Conservation (phyloP, 257 asterid species). For the Solanum acaule region DNA sequence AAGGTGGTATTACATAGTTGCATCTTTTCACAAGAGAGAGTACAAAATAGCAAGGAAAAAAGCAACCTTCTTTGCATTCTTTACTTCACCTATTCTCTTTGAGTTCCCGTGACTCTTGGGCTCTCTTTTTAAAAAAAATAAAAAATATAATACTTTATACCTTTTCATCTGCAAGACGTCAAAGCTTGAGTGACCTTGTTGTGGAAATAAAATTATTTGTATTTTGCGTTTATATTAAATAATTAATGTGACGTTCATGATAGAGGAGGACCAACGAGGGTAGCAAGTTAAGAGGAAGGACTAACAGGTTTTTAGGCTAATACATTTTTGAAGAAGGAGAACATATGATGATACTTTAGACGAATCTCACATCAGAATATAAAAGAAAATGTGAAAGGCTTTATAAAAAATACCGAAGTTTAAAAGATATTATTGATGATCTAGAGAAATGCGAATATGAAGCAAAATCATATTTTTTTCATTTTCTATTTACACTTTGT, state of each 20-base stretch:
- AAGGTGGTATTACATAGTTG: too few species aligned
- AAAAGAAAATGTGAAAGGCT: neutral
- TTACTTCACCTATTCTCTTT: neutral
- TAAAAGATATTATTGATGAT: neutral
- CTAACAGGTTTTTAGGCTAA: neutral
- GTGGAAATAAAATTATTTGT: neutral
- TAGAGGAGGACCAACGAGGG: neutral
- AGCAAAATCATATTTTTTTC: neutral
- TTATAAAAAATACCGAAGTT: neutral
- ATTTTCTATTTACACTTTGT: too few species aligned
- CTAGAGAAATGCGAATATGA: neutral
- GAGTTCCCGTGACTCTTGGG: neutral
- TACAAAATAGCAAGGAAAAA: neutral
- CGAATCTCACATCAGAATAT: neutral
- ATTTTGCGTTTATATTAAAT: neutral
- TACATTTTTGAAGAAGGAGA: neutral
- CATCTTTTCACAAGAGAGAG: too few species aligned
- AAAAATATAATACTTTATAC: neutral
- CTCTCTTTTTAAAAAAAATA: neutral
- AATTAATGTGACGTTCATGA: neutral
- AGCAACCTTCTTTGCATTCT: neutral
- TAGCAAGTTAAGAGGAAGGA: neutral
- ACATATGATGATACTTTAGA: neutral
- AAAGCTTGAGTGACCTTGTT: neutral
- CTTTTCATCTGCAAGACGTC: neutral